phyloP scores from a whole-genome alignment of 2,329 filamentous ascomycete species.

The Alternaria longipes region DNA sequence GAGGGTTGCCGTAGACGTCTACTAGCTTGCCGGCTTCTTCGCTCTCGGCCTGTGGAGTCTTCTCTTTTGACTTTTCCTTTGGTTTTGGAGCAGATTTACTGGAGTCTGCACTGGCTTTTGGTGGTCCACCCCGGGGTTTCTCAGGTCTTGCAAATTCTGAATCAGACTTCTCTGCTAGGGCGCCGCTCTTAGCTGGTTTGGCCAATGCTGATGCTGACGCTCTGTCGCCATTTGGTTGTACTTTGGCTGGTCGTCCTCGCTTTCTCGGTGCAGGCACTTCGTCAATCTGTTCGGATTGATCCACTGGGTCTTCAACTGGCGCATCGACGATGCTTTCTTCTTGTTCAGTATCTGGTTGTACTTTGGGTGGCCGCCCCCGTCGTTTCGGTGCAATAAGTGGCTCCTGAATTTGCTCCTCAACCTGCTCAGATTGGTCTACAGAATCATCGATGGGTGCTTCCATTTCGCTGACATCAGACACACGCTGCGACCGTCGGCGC shows the following conservation, averaged over 20 bases:
- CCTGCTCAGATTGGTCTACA: slow-evolving; percentile 35
- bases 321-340: slow-evolving; percentile 23
- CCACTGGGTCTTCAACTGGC: slow-evolving; percentile 25
- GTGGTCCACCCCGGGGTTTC: slow-evolving; percentile 32
- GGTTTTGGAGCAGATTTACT: slow-evolving; percentile 23
- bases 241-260: slow-evolving; percentile 38
- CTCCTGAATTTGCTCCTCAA: slow-evolving; percentile 19
- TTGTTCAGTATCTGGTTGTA: slow-evolving; percentile 24
- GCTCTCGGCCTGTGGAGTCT: slow-evolving; percentile 6
- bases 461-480: slow-evolving; percentile 42
- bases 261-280: slow-evolving; percentile 34
- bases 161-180: slow-evolving; percentile 25
- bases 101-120: slow-evolving; percentile 34
- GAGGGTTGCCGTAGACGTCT: slow-evolving; percentile 42
- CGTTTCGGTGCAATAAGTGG: slow-evolving; percentile 30
- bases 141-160: slow-evolving; percentile 38
- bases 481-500: slow-evolving; percentile 39
- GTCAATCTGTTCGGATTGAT: slow-evolving; percentile 36
- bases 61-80: slow-evolving; percentile 15
- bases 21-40: slow-evolving; percentile 42
- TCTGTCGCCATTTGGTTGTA: slow-evolving; percentile 23
- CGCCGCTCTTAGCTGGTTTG: slow-evolving; percentile 18
- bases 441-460: slow-evolving; percentile 31
- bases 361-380: slow-evolving; percentile 39
- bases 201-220: slow-evolving; percentile 12